Percentiles rank a stretch among this genome's conserved stretches.
These are phyloP conservation scores for Letharia lupina DNA, from an alignment of 495 filamentous ascomycete species.

Conservation along the genomic window DNA sequence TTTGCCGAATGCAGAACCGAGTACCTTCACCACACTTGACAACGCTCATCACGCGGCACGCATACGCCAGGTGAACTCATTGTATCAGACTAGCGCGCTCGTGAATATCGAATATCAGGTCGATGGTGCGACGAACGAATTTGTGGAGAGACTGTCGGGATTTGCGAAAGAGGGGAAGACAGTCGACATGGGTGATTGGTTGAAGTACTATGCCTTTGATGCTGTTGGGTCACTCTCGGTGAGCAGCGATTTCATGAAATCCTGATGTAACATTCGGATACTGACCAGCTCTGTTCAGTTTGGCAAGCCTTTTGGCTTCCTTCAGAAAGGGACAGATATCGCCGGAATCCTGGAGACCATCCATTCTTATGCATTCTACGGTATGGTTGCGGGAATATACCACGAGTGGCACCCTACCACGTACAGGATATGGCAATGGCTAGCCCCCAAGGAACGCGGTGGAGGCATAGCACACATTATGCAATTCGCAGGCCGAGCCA, in stretches of 20 bases:
- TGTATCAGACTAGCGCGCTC: conserved; percentile 6
- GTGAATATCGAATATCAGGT: conserved; percentile 10
- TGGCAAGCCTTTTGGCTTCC: conserved; percentile 20
- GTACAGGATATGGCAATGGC: conserved; percentile 33
- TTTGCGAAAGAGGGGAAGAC: conserved; percentile 25
- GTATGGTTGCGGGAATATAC: conserved; percentile 42
- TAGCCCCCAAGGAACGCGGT: conserved; percentile 34
- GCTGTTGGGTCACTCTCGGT: conserved; percentile 58
- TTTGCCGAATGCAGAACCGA: conserved; percentile 31
- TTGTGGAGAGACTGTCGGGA: conserved; percentile 1
- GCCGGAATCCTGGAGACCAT: conserved; percentile 1
- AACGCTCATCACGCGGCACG: conserved; percentile 4
- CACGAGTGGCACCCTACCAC: conserved; percentile 39
- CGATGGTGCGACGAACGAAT: neutral
- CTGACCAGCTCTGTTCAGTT: conserved; percentile 21
- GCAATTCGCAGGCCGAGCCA: conserved; percentile 33
- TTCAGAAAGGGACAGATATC: conserved; percentile 12
- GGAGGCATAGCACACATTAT: conserved; percentile 37
- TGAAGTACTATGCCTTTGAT: conserved; percentile 74
- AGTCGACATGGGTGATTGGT: conserved; percentile 51
- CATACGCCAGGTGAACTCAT: conserved; percentile 3
- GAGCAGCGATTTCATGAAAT: conserved; percentile 30
- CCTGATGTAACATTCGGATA: conserved; percentile 3
- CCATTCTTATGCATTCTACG: conserved; percentile 13
- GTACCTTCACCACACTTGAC: conserved; percentile 26